Percentiles rank a stretch among this genome's conserved stretches.
These are phyloP conservation scores for Coffea canephora DNA, from an alignment of 257 asterid species.

Conservation along the genomic window DNA sequence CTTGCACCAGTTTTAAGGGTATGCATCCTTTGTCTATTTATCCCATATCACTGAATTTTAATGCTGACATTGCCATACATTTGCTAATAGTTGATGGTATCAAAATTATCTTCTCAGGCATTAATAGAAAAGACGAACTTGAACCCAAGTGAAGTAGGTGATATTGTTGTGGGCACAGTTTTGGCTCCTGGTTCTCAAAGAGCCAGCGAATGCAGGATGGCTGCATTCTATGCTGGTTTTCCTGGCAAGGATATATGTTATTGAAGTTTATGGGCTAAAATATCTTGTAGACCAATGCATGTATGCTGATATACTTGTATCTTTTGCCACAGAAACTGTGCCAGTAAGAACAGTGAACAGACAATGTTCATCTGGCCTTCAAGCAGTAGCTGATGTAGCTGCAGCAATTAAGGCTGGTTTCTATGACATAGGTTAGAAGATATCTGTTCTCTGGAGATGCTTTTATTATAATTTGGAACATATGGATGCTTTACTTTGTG, in stretches of 20 bases:
- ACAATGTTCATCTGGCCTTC: slow-evolving; percentile 99
- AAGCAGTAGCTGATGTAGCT: slow-evolving; percentile 99
- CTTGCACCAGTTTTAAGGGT: slow-evolving; percentile 95
- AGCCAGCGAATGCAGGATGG: slow-evolving; percentile 99
- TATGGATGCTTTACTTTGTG: neutral
- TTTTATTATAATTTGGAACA: neutral
- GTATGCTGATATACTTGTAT: slow-evolving; percentile 6
- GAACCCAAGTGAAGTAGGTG: slow-evolving; percentile 92
- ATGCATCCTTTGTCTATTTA: slow-evolving; percentile 9
- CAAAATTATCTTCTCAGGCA: slow-evolving; percentile 41
- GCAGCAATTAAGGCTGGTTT: slow-evolving; percentile 99
- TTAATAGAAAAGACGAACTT: slow-evolving; percentile 74
- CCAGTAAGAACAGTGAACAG: slow-evolving; percentile 97
- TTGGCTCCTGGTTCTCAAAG: slow-evolving; percentile 96
- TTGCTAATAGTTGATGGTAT: neutral
- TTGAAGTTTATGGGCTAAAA: neutral
- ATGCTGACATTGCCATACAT: neutral
- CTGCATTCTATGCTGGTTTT: slow-evolving; percentile 99
- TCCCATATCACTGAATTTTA: slow-evolving; percentile 10
- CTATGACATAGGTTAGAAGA: slow-evolving; percentile 75
- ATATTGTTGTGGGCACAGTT: slow-evolving; percentile 93
- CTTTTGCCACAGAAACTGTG: slow-evolving; percentile 67
- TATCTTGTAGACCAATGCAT: neutral
- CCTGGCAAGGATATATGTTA: slow-evolving; percentile 53
- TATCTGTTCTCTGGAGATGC: neutral